These are phyloP conservation scores for Malus hybrid DNA, from an alignment of 331 rosid genomes.

Conservation along the genomic window DNA sequence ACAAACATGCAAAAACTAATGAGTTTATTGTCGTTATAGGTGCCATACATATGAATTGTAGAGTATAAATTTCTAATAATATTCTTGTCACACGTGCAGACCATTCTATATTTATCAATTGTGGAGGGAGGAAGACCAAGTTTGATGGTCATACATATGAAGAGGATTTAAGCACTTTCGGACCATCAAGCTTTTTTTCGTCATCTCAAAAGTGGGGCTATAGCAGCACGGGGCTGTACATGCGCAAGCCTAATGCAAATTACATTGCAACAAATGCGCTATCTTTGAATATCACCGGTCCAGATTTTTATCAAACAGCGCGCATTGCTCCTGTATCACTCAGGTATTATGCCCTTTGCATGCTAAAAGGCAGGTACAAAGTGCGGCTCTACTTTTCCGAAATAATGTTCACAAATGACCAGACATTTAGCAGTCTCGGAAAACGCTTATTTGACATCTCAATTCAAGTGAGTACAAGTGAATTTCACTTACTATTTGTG, in stretches of 20 bases:
- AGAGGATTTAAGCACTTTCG: conserved; percentile 20
- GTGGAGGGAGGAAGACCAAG: conserved; percentile 40
- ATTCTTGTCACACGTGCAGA: conserved; percentile 27
- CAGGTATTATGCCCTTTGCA: conserved; percentile 64
- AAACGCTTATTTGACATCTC: conserved; percentile 67
- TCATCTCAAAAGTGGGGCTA: conserved; percentile 46
- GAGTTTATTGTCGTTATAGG: neutral
- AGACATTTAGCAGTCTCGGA: conserved; percentile 43
- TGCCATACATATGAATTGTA: neutral
- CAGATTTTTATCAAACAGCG: conserved; percentile 42
- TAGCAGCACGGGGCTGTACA: conserved; percentile 58
- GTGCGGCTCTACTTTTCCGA: conserved; percentile 84
- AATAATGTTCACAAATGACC: conserved; percentile 39
- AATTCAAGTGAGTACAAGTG: conserved; percentile 52
- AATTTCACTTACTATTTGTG: too few relatives aligned
- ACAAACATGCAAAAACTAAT: too few relatives aligned
- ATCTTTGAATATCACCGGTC: conserved; percentile 29
- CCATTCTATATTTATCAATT: conserved; percentile 57
- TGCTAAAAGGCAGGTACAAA: conserved; percentile 56
- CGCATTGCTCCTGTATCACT: conserved; percentile 73
- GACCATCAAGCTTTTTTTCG: conserved; percentile 32
- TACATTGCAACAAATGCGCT: neutral
- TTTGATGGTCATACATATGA: conserved; percentile 35
- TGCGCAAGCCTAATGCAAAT: neutral
- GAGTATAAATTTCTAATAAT: too few relatives aligned